phyloP scores from a whole-genome alignment of 305 asterid genomes.

The Ilex paraguariensis region DNA sequence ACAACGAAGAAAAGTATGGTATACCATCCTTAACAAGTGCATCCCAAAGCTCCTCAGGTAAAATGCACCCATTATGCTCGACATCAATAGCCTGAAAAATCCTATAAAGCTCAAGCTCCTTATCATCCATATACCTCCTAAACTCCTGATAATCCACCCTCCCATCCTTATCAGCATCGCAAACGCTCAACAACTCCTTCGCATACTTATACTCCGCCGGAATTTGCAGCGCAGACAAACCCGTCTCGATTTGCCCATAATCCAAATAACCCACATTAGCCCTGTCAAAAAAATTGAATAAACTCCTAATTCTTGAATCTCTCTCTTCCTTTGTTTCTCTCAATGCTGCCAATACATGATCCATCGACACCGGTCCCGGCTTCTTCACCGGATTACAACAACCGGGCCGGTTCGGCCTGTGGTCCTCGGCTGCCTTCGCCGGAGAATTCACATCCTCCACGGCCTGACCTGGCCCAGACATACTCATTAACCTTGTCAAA shows the following conservation, averaged over 20 bases:
- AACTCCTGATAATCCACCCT: conserved; percentile 92
- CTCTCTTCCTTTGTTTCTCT: conserved; percentile 83
- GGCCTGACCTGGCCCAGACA: conserved; percentile 53
- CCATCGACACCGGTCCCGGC: conserved; percentile 80
- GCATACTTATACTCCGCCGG: conserved; percentile 95
- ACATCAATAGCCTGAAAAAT: conserved; percentile 97
- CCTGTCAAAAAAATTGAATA: conserved; percentile 79
- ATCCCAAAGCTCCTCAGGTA: conserved; percentile 98
- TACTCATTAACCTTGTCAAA: conserved; percentile 4
- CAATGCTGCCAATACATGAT: conserved; percentile 82
- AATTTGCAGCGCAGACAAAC: conserved; percentile 88
- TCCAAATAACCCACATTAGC: conserved; percentile 72
- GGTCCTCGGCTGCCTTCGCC: conserved; percentile 36
- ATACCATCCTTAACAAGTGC: conserved; percentile 97
- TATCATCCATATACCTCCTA: conserved; percentile 96
- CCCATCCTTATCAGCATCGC: conserved; percentile 88
- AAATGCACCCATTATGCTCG: conserved; percentile 94
- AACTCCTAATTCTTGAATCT: conserved; percentile 64
- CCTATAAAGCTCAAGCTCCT: conserved; percentile 88
- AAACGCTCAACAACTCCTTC: conserved; percentile 80
- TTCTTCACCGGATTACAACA: conserved; percentile 76
- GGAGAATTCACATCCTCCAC: conserved; percentile 55
- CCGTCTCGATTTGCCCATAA: conserved; percentile 63
- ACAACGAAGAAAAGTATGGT: conserved; percentile 7
- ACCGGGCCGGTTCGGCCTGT: conserved; percentile 41